These are phyloP conservation scores for Diplodia intermedia DNA, from an alignment of 2,329 filamentous ascomycete genomes.

Conservation along the genomic window DNA sequence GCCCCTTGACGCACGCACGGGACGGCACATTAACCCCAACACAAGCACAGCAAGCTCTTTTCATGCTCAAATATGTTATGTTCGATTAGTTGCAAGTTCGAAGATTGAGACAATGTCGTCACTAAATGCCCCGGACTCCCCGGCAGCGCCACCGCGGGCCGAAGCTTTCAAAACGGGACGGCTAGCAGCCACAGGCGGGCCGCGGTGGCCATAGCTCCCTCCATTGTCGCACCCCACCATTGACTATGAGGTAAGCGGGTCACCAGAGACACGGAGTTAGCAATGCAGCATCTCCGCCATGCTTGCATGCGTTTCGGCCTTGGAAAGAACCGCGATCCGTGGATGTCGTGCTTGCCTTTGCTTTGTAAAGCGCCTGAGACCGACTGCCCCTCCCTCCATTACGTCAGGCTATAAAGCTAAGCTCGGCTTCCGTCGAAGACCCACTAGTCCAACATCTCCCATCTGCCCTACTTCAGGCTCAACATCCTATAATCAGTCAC, in stretches of 20 bases:
- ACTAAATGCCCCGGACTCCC: not conserved
- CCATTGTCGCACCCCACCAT: too few relatives aligned
- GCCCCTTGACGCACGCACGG: constrained; percentile 9
- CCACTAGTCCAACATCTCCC: not conserved
- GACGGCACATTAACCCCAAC: not conserved
- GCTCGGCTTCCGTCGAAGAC: too few relatives aligned
- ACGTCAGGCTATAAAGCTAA: constrained; percentile 10
- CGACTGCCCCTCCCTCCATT: constrained; percentile 13
- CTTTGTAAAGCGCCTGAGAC: constrained; percentile 8
- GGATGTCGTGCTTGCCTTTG: constrained; percentile 10
- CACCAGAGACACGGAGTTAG: not conserved
- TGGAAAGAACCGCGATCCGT: not conserved
- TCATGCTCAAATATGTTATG: not conserved
- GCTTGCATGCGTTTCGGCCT: not conserved
- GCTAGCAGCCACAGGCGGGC: not conserved
- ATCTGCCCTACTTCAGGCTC: not conserved
- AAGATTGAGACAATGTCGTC: not conserved
- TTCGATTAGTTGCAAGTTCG: not conserved
- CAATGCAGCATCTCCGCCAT: not conserved
- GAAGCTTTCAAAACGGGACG: not conserved
- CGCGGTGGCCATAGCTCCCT: constrained; percentile 23
- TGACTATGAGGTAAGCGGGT: constrained; percentile 5
- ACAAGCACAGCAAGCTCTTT: not conserved
- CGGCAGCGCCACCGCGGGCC: not conserved
- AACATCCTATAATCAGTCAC: not conserved